Conservation (phyloP, 2,329 filamentous ascomycete genomes). For the Pseudopyricularia cyperi region DNA sequence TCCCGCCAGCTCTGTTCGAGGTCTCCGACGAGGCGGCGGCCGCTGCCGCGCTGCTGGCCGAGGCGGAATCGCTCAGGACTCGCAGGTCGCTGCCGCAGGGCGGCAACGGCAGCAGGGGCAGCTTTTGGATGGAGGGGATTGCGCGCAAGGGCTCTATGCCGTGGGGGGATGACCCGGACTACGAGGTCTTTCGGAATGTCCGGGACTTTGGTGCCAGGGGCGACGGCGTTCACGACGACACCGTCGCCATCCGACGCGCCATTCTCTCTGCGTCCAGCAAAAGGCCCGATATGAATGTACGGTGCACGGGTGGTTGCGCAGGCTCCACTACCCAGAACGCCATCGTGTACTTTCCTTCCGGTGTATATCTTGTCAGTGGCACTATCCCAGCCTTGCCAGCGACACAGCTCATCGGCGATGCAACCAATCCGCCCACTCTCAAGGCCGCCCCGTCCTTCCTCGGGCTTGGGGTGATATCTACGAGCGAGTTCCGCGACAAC, state of each 20-base stretch:
- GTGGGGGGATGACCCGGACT: conserved; percentile 10
- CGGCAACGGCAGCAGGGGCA: not conserved
- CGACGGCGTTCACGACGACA: conserved; percentile 7
- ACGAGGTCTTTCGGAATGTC: conserved; percentile 2
- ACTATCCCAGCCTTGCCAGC: conserved; percentile 1
- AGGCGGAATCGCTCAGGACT: not conserved
- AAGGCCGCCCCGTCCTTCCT: conserved; percentile 28
- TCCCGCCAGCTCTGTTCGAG: not conserved
- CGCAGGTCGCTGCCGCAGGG: not conserved
- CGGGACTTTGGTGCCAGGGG: conserved; percentile 5
- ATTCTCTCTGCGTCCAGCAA: not conserved
- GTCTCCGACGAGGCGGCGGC: not conserved
- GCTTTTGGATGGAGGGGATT: conserved; percentile 2
- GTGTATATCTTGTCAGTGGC: conserved; percentile 4
- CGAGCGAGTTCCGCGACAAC: not conserved
- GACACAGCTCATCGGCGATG: conserved; percentile 5
- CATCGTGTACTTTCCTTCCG: conserved; percentile 4
- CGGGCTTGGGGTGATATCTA: conserved; percentile 4
- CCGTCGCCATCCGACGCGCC: conserved; percentile 1
- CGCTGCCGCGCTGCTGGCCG: conserved; percentile 1
- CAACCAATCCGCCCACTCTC: not conserved
- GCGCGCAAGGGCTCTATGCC: conserved; percentile 4
- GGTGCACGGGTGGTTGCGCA: not conserved
- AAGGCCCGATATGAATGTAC: not conserved
- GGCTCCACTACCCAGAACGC: conserved; percentile 1